These are phyloP conservation scores for Flaveria floridana DNA, from an alignment of 140 eudicot species.

Conservation along the genomic window DNA sequence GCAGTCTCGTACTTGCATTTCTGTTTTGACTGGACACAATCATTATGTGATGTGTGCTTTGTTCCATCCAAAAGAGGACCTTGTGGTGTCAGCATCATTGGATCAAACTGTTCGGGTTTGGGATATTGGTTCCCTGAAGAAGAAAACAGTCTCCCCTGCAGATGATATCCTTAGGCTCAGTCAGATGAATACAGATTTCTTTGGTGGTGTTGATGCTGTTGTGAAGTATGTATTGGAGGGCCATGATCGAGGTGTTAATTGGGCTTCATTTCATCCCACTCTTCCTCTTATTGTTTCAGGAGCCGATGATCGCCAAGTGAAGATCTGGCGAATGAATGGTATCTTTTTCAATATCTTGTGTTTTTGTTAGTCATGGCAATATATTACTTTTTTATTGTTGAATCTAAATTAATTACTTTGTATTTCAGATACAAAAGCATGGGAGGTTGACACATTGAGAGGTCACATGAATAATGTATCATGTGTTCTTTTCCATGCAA, in stretches of 20 bases:
- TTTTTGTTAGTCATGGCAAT: constrained; percentile 9
- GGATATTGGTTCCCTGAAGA: constrained; percentile 92
- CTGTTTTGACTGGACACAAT: constrained; percentile 96
- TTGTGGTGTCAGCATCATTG: constrained; percentile 92
- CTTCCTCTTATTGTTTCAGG: constrained; percentile 96
- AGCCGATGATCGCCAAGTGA: constrained; percentile 99
- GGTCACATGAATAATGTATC: constrained; percentile 98
- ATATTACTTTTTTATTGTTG: constrained; percentile 11
- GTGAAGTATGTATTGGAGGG: constrained; percentile 98
- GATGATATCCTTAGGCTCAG: constrained; percentile 83
- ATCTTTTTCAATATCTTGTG: not conserved
- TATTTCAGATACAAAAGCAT: constrained; percentile 82
- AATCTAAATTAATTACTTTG: constrained; percentile 12
- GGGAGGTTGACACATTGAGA: constrained; percentile 98
- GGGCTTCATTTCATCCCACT: constrained; percentile 99
- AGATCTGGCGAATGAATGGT: constrained; percentile 99
- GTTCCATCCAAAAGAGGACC: constrained; percentile 92
- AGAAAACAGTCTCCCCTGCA: constrained; percentile 85
- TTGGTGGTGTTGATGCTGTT: constrained; percentile 99
- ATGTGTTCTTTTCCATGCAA: constrained; percentile 72
- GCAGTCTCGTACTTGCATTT: constrained; percentile 94
- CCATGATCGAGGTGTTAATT: constrained; percentile 96
- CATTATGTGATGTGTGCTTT: constrained; percentile 98
- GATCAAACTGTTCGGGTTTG: constrained; percentile 98
- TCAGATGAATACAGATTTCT: constrained; percentile 90